Base-by-base conservation (phyloP, 1,284 basidiomycete genomes). In the Mycena sp. region DNA sequence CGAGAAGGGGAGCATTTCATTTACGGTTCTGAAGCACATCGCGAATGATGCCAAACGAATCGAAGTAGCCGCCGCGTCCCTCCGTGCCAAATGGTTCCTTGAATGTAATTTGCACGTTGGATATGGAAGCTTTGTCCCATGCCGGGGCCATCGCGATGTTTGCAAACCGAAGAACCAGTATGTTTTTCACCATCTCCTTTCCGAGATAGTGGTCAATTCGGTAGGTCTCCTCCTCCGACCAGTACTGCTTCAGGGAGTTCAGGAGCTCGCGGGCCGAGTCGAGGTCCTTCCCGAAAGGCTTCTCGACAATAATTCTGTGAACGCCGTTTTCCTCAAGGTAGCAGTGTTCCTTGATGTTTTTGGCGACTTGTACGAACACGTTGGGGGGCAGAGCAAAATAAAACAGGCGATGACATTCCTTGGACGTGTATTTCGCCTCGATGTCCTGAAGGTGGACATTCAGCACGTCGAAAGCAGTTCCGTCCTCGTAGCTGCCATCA, bases 181-280 rank as follows among this genome's bases (percentile, higher is more conserved):
- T 77, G 78, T 98, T 98, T 85, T 98, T 98, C 76, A 98, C 93
- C 96, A 98, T 98, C 85, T 98, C 96, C 83, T 98, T 98, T 66
- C 96, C 96, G 63, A 98, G 90, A 78, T 98, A 98, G 77, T 98
- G 96, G 80, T 98, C 96, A 76, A 98, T 98, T 65, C 96, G 93
- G 87, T 94, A 98, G 14, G 95, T 98, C 83, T 98, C 96, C 43
- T 97, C 93, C 78, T 98, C 96, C 7, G 85, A 84, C 95, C 95
- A 98, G 70, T 94, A 88, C 69, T 89, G 76, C 81, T 95, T 96
- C 77, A 98, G 83, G 17, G 89, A 83, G 37, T 80, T 76, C 69
- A 98, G 87, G 68, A 98, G 89, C 67, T 88, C 85, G 45, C 92
- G 87, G 64, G 91, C 94, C 26, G 92, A 93, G 1, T 94, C 87